Evolutionary conservation across 176 grass and related monocot genomes (phyloP).

Genomic region (Oryza longistaminata): DNA sequence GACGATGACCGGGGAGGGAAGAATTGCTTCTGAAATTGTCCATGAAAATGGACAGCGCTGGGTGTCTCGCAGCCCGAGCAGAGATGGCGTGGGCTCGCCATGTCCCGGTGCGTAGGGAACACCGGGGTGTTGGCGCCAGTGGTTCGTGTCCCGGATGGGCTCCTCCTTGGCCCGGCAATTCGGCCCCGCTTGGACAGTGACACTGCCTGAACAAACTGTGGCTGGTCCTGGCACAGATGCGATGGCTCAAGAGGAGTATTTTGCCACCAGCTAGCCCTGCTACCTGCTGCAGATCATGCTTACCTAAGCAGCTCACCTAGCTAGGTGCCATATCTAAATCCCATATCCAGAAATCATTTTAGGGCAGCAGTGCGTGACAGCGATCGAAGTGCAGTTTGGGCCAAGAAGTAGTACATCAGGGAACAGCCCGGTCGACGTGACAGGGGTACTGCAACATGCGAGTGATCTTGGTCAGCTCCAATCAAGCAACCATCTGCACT

Average conservation of each 20-base stretch:
- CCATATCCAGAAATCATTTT: neutral
- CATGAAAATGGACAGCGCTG: slow-evolving; percentile 26
- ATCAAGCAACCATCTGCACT: neutral
- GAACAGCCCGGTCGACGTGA: neutral
- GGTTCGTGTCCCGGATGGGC: neutral
- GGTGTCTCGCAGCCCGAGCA: neutral
- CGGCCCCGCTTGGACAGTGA: slow-evolving; percentile 11
- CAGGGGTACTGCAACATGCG: neutral
- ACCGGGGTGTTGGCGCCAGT: neutral
- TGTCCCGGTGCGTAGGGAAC: slow-evolving; percentile 24
- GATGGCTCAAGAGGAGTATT: neutral
- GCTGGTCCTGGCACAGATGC: neutral
- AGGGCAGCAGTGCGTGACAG: neutral
- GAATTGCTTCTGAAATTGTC: neutral
- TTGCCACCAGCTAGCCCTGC: neutral
- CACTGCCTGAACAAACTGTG: neutral
- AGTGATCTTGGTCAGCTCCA: neutral
- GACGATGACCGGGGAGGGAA: slow-evolving; percentile 25
- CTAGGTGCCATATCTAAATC: slow-evolving; percentile 29
- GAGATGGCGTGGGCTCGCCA: slow-evolving; percentile 32
- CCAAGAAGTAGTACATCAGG: neutral
- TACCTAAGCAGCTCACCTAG: neutral
- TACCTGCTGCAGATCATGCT: neutral
- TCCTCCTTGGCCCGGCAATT: slow-evolving; percentile 11
- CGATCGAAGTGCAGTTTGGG: neutral